Conservation (phyloP, 805 yeast genomes). For the Martiniozyma abietophila region DNA sequence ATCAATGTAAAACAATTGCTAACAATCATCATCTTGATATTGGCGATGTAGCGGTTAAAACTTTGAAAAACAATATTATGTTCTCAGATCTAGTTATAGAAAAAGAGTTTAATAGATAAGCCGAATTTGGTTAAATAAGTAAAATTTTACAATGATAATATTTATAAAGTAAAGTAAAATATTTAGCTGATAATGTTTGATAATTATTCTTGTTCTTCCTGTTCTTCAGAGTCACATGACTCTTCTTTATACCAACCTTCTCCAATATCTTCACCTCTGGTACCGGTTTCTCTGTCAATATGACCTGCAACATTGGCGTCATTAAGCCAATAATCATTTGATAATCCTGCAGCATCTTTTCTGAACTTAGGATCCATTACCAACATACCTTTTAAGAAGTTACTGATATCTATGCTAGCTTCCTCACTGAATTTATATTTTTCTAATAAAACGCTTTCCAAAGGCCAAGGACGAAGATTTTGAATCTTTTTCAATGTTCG, state of each 20-base stretch:
- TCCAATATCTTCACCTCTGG: conserved; percentile 73
- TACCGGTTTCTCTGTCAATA: conserved; percentile 69
- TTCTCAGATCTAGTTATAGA: no score
- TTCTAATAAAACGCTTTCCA: conserved; percentile 70
- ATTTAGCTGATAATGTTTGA: no score
- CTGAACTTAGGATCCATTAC: conserved; percentile 66
- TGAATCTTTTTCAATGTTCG: conserved; percentile 60
- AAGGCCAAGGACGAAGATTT: conserved; percentile 83
- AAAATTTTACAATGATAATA: no score
- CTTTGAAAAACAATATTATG: no score
- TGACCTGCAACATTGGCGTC: conserved; percentile 73
- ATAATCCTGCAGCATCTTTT: conserved; percentile 95
- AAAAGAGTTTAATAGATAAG: no score
- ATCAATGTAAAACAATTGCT: no score
- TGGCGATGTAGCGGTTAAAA: no score
- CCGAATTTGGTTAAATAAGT: no score
- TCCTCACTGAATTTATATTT: conserved; percentile 66
- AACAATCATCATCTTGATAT: no score
- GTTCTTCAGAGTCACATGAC: no score
- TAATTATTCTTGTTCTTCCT: no score
- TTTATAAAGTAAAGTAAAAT: no score
- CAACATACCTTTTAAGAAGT: conserved; percentile 79
- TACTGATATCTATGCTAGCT: conserved; percentile 67
- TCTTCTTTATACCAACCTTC: conserved; percentile 83
- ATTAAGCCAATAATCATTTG: conserved; percentile 75